Evolutionary conservation across 768 basidiomycete genomes (phyloP).

Genomic region (Lentinula sp.): DNA sequence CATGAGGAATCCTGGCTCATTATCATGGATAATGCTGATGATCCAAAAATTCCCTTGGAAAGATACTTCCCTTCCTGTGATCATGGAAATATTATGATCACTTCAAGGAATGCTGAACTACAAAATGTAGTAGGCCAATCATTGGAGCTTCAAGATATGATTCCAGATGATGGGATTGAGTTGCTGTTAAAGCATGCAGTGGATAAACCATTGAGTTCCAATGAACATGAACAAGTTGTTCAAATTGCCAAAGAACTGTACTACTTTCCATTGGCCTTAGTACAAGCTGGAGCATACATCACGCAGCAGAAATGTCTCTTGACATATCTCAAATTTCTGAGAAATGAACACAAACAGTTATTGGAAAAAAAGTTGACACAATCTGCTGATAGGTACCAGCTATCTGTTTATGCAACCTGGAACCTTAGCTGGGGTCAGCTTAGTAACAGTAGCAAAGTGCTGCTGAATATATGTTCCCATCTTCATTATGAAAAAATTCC

Average conservation of each 20-base stretch:
- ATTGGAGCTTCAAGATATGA: background rate
- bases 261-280: background rate
- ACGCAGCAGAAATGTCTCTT: background rate
- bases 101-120: background rate
- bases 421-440: background rate
- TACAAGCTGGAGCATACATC: constrained; percentile 4
- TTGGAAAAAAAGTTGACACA: background rate
- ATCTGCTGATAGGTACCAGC: background rate
- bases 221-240: background rate
- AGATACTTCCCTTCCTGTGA: background rate
- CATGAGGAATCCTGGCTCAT: constrained; percentile 7
- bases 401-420: background rate
- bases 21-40: constrained; percentile 10
- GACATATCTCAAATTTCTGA: background rate
- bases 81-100: constrained; percentile 10
- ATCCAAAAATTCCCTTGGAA: background rate
- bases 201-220: background rate
- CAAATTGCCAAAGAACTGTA: background rate
- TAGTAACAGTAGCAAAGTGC: background rate
- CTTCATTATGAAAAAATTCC: constrained; percentile 1
- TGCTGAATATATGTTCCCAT: background rate
- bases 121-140: background rate
- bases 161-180: background rate
- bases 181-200: background rate
- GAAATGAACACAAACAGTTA: background rate